Evolutionary conservation across 768 basidiomycete genomes (phyloP), one percentile per base, ranked within the genome.

Genomic region (Phanerochaete sordida): DNA sequence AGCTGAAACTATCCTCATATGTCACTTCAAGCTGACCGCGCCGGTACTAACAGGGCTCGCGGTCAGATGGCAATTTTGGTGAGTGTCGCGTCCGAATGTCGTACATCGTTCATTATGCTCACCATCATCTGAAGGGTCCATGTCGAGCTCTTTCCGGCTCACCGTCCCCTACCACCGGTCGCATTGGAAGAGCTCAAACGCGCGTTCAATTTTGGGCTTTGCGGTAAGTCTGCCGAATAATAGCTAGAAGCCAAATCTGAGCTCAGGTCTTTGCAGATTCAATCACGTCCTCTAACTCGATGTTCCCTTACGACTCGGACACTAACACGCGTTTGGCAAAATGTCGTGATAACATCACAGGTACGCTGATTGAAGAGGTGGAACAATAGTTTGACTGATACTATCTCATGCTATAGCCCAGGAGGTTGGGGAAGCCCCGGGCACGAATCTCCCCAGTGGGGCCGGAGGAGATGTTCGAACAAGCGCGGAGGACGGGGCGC

Each of bases 131-230:
- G n/a, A 33, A 70, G 67, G 69, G 2, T 31, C 2, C 69, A 70
- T 46, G 62, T 67, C 4, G 46, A 56, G 15, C 63, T 67, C 52
- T 70, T 67, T 51, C 69, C 69, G 0, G 21, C 57, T 49, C 27
- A 62, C 15, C 58, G 59, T 19, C 12, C 9, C 0, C 28, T 64
- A 3, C 7, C 46, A 1, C 23, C 50, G 5, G 27, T 52, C 2
- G 44, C 27, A 0, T 13, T 64, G 5, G 30, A 60, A 4, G 60
- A 65, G 31, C 31, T 68, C 1, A 47, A 47, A 1, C 37, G 44
- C 1, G 28, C 48, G 0, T 43, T 68, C 11, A 56, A 30, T 19
- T 65, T 45, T 37, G 50, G 60, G n/a, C 21, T 62, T 0, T 49
- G 55, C 39, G 67, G 66, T 68, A 23, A 26, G 62, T 39, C 12